phyloP scores from a whole-genome alignment of 352 stramenopile species.

The Pythium rhizo-oryzae region DNA sequence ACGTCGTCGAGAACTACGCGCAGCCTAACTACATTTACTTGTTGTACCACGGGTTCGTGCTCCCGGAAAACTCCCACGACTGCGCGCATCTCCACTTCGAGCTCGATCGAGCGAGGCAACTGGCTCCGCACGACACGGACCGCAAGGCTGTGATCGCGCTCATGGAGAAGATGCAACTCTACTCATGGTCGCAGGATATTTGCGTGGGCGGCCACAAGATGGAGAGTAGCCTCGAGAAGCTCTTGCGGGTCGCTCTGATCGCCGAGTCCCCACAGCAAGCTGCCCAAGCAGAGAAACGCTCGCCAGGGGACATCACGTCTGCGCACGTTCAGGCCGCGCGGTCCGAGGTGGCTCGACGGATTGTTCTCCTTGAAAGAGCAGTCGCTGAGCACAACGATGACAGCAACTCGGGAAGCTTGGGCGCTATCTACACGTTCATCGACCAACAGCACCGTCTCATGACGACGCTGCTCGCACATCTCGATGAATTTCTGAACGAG shows the following conservation, averaged over 20 bases:
- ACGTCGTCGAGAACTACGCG: conserved; percentile 94
- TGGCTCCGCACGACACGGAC: conserved; percentile 14
- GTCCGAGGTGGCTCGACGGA: conserved; percentile 3
- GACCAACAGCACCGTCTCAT: conserved; percentile 17
- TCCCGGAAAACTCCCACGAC: conserved; percentile 80
- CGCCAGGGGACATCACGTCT: conserved; percentile 1
- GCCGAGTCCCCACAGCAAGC: conserved; percentile 15
- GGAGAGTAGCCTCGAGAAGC: conserved; percentile 4
- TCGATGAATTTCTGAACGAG: neutral
- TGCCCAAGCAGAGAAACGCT: conserved; percentile 7
- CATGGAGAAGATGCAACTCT: conserved; percentile 29
- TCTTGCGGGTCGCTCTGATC: conserved; percentile 28
- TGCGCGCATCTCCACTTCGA: conserved; percentile 73
- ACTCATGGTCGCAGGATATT: conserved; percentile 27
- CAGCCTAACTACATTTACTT: conserved; percentile 95
- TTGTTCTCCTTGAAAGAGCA: neutral
- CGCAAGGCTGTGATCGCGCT: conserved; percentile 19
- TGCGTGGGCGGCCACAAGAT: conserved; percentile 17
- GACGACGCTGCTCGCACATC: neutral
- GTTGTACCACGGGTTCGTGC: conserved; percentile 91
- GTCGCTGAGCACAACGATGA: conserved; percentile 1
- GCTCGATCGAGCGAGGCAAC: conserved; percentile 19
- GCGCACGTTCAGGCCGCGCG: conserved; percentile 21
- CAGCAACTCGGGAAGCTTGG: neutral
- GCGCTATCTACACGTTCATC: conserved; percentile 1